Base-by-base conservation (phyloP, 2,329 filamentous ascomycete genomes). In the Cladophialophora yegresii region DNA sequence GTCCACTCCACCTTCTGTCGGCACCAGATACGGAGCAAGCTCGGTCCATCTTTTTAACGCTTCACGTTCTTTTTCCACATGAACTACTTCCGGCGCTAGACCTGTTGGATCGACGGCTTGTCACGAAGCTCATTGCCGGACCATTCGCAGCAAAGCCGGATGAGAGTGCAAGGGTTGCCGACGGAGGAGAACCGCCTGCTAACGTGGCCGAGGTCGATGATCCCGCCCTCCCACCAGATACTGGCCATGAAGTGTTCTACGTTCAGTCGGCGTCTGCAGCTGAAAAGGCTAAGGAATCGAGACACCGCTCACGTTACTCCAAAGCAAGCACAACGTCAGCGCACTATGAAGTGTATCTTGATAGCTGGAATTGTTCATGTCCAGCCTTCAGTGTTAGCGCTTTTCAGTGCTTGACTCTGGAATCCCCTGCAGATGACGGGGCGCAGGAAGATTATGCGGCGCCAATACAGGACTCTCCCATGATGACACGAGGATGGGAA, bases 311-410 rank as follows among this genome's bases (percentile, higher is more conserved):
- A n/a, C 20, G 40, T 22, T 33, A 49, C 16, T 28, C 57, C 22
- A 57, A 57, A 36, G 43, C 33, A 0, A 66, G 71, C 71, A 23
- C 70, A 68, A 47, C 68, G 71, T 36, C 55, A 22, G 75, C 75
- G 43, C 72, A 73, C 57, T 96, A 97, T 77, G 81, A 90, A 71
- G 90, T 98, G 16, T 85, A 88, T 9, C 82, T 93, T 1, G 71
- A 76, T 0, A 86, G 89, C 1, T 98, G 95, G 95, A 92, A 89
- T 75, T 99, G 95, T 77, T 91, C 87, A 0, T 99, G 95, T 79
- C 89, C 92, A 3, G 88, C 87, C 1, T 98, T 98, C 76, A 84
- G 89, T 0, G 88, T 96, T 67, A 82, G 88, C 22, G 85, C 88
- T 2, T 93, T 92, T 70, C 81, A 82, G 28, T 71, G 73, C 20